Evolutionary conservation across 176 grass and related monocot species (phyloP), one percentile per base, ranked within the genome.

Genomic region (Paspalum vaginatum): DNA sequence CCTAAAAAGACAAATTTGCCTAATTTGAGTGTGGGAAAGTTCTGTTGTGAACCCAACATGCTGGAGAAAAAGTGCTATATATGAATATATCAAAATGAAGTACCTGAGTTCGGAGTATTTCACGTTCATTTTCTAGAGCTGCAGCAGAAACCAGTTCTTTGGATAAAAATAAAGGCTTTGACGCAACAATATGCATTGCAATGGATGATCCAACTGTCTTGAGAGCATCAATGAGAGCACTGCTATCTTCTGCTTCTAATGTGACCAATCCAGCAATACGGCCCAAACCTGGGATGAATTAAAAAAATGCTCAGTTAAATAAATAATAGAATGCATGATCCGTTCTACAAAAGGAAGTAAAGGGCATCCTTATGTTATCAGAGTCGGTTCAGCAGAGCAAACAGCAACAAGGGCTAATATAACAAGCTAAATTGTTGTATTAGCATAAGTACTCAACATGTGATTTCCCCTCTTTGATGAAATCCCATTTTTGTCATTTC

Each of bases 101-200:
- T 72, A 91, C 96, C 96, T 95, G 92, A 80, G 88, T 84, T 86
- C 70, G 88, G 7, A 93, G 88, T 89, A 99, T 87, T 14, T 95
- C 92, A 21, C 88, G 62, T 70, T 98, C 96, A 81, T 81, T 93
- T 81, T 98, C 87, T 72, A 98, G 1, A 79, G 92, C 88, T 17
- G 91, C 77, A 77, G 89, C 65, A 81, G 92, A 78, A 63, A 98
- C 92, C 79, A 95, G 79, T 84, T 95, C 96, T 83, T 91, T 98
- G 57, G 96, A 93, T 63, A 98, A 85, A 56, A 95, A 98, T 55
- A 98, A 91, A 45, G 96, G 96, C 81, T 89, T 98, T 37, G 79
- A 59, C 20, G 92, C 92, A 84, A 98, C 96, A 58, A 98, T 91
- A 64, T 98, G 96, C 96, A 98, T 98, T 21, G 96, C 96, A 37